Base-by-base conservation (phyloP, 352 stramenopile species). In the Nothophytophthora sp. region DNA sequence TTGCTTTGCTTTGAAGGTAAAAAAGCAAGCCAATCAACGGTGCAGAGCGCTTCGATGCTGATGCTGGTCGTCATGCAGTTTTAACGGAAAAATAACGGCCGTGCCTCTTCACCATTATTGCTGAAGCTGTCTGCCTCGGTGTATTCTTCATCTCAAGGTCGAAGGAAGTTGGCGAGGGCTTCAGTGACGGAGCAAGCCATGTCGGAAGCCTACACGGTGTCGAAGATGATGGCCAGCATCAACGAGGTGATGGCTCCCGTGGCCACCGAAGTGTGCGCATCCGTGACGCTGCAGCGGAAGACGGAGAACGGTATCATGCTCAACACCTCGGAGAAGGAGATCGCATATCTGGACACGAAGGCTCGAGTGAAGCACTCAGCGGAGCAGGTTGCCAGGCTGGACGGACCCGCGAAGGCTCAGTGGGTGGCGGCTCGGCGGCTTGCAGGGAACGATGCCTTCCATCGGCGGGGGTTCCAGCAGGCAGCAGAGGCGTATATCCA, bases 161-260 rank as follows among this genome's bases (percentile, higher is more conserved):
- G n/a, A 44, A 15, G 10, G 5, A 11, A 30, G 3, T 13, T 5
- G 18, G 4, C 15, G 36, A 42, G 34, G 20, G 34, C 12, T 20
- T 11, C 13, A 42, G 18, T 20, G n/a, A 43, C 36, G 36, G 18
- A 43, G 6, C 11, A 11, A 49, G 25, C 44, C 22, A 81, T 82
- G 63, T 45, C 61, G 11, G 70, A 85, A 42, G 78, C 79, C 32
- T 94, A 86, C 68, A 95, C 84, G 19, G 79, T 95, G 39, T 88
- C 81, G 20, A 91, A 89, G 64, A 95, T 95, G 81, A 64, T 95
- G 20, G 52, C 73, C 30, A 88, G 59, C 63, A 90, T 92, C 59
- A 94, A 92, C 39, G 70, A 84, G 39, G 63, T 86, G 34, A 92
- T 93, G 83, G 70, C 71, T 4, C 81, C 81, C 2, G 71, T 89